phyloP scores from a whole-genome alignment of 2,329 filamentous ascomycete species.

The Akanthomyces dipterigenus region DNA sequence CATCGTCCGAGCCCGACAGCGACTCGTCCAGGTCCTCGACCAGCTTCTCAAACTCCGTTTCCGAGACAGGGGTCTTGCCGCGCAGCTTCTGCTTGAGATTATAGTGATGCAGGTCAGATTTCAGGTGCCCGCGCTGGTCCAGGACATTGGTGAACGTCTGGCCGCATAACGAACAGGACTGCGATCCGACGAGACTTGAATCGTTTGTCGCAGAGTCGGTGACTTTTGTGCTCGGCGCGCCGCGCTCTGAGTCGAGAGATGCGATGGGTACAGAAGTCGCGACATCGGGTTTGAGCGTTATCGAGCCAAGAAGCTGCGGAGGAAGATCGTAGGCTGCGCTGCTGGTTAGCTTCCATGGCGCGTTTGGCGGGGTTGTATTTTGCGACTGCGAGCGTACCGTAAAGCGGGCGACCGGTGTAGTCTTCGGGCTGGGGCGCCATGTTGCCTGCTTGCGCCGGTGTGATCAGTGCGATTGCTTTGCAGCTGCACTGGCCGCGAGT shows the following conservation, averaged over 20 bases:
- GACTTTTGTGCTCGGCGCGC: slow-evolving; percentile 19
- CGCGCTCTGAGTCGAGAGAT: slow-evolving; percentile 19
- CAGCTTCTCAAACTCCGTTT: slow-evolving; percentile 79
- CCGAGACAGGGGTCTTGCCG: slow-evolving; percentile 63
- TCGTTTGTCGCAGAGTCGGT: slow-evolving; percentile 21
- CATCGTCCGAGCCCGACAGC: slow-evolving; percentile 77
- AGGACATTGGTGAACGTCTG: slow-evolving; percentile 63
- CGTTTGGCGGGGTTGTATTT: background rate
- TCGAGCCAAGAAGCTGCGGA: slow-evolving; percentile 60
- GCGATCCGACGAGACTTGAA: slow-evolving; percentile 47
- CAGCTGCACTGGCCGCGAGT: background rate
- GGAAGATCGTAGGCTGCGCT: slow-evolving; percentile 73
- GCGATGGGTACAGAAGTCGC: slow-evolving; percentile 20
- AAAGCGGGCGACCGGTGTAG: slow-evolving; percentile 44
- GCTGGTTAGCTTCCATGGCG: slow-evolving; percentile 14
- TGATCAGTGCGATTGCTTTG: background rate
- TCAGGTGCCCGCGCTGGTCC: slow-evolving; percentile 80
- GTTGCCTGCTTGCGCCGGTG: background rate
- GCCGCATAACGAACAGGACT: slow-evolving; percentile 74
- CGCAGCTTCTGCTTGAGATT: slow-evolving; percentile 89
- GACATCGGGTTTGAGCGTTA: slow-evolving; percentile 42
- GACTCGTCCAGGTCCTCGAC: slow-evolving; percentile 84
- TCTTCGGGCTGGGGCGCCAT: slow-evolving; percentile 40
- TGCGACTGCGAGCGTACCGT: slow-evolving; percentile 29
- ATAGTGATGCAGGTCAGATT: slow-evolving; percentile 88